Conservation (phyloP, 345 rosid genomes). For the Passiflora organensis region DNA sequence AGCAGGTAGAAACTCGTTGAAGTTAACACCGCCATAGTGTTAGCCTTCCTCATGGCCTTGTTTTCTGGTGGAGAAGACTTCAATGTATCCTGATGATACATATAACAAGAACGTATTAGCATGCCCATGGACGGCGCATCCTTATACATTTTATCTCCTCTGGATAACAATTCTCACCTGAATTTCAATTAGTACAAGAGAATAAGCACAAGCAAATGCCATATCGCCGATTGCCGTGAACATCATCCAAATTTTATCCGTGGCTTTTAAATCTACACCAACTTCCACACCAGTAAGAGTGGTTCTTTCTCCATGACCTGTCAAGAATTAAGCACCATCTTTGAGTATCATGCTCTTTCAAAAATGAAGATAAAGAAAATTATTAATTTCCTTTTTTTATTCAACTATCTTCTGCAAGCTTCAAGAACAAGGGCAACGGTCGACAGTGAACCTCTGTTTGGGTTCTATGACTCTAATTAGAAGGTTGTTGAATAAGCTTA, state of each 20-base stretch:
- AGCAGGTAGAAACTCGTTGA: slow-evolving; percentile 12
- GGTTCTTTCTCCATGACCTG: slow-evolving; percentile 13
- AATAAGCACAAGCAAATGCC: slow-evolving; percentile 23
- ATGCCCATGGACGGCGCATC: too few species aligned
- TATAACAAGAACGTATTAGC: too few species aligned
- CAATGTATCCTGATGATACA: background rate
- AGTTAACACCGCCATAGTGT: background rate
- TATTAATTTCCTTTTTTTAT: too few species aligned
- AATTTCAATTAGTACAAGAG: slow-evolving; percentile 18
- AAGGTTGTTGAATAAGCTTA: background rate
- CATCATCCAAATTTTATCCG: slow-evolving; percentile 19
- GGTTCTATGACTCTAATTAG: background rate
- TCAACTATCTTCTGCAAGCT: too few species aligned
- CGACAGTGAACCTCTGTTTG: background rate
- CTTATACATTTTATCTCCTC: too few species aligned
- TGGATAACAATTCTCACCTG: too few species aligned
- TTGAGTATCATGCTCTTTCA: background rate
- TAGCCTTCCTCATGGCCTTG: slow-evolving; percentile 6
- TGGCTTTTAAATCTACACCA: slow-evolving; percentile 14
- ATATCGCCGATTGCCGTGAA: slow-evolving; percentile 22
- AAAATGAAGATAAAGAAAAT: too few species aligned
- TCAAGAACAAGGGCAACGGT: background rate
- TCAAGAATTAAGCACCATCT: background rate
- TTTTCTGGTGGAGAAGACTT: slow-evolving; percentile 6
- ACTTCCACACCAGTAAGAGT: slow-evolving; percentile 18